Conservation (phyloP, 352 stramenopile species). For the Plasmopara muralis region DNA sequence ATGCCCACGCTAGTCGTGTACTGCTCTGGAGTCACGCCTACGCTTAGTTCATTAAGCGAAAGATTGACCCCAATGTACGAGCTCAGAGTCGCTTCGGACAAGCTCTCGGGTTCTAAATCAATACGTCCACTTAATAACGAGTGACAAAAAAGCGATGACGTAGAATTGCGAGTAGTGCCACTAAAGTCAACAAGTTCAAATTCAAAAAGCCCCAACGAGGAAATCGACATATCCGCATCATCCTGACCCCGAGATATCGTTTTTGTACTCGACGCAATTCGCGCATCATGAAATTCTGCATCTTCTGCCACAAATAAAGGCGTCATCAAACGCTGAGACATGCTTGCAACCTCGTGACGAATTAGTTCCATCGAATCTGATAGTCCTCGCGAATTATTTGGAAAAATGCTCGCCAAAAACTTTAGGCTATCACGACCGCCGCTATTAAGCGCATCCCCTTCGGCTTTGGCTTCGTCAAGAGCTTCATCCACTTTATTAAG, state of each 20-base stretch:
- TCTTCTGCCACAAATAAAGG: constrained; percentile 75
- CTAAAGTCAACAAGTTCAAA: constrained; percentile 83
- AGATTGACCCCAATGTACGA: constrained; percentile 63
- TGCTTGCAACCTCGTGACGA: constrained; percentile 46
- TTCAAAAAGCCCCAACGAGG: constrained; percentile 61
- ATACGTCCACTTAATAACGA: constrained; percentile 70
- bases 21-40: constrained; percentile 51
- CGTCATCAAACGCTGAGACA: constrained; percentile 73
- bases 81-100: constrained; percentile 52
- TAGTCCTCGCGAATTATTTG: constrained; percentile 18
- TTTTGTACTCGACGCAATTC: constrained; percentile 33
- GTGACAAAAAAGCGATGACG: constrained; percentile 69
- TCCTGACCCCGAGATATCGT: constrained; percentile 12
- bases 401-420: constrained; percentile 34
- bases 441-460: constrained; percentile 40
- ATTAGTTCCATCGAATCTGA: constrained; percentile 55
- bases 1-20: constrained; percentile 70
- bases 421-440: constrained; percentile 52
- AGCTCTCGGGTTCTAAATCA: constrained; percentile 62
- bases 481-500: constrained; percentile 66
- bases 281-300: constrained; percentile 79
- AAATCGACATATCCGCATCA: constrained; percentile 53
- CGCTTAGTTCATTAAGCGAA: constrained; percentile 71
- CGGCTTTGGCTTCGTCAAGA: constrained; percentile 58
- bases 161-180: constrained; percentile 47